Conservation (phyloP, 2,329 filamentous ascomycete species). For the Penicillium sp. region DNA sequence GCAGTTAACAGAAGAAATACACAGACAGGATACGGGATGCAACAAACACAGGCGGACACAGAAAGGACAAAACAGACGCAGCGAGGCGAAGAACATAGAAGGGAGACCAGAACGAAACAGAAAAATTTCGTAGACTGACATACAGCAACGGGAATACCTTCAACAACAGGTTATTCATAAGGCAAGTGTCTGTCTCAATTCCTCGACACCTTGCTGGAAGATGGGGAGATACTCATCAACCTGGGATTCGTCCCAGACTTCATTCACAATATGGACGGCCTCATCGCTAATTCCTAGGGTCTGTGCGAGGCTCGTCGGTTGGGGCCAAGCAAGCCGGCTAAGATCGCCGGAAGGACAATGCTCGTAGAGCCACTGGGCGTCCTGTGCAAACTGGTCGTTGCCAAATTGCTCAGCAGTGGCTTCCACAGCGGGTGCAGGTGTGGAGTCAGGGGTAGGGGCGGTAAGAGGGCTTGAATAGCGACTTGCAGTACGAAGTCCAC, state of each 20-base stretch:
- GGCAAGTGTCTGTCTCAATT: constrained; percentile 23
- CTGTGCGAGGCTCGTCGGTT: constrained; percentile 21
- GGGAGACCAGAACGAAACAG: not conserved
- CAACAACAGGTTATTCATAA: not conserved
- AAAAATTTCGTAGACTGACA: not conserved
- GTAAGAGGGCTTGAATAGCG: constrained; percentile 32
- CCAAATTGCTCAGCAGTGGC: constrained; percentile 24
- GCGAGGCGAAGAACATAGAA: not conserved
- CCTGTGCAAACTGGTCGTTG: constrained; percentile 30
- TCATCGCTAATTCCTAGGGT: constrained; percentile 23
- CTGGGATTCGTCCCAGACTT: constrained; percentile 25
- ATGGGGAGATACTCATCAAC: constrained; percentile 21
- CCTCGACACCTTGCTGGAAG: constrained; percentile 23
- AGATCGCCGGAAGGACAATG: constrained; percentile 33
- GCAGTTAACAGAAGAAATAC: constrained; percentile 1
- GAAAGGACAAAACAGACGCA: not conserved
- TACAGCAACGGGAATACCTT: not conserved
- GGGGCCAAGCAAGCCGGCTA: constrained; percentile 29
- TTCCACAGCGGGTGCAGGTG: constrained; percentile 9
- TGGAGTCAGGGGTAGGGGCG: constrained; percentile 22
- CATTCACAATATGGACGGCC: constrained; percentile 19
- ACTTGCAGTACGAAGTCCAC: constrained; percentile 45
- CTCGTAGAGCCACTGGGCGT: constrained; percentile 34
- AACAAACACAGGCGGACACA: not conserved
- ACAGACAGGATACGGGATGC: not conserved